Percentiles rank a stretch among this genome's conserved stretches.
Conservation (phyloP, 2,329 filamentous ascomycete species). For the Magnaporthiopsis rhizophila region DNA sequence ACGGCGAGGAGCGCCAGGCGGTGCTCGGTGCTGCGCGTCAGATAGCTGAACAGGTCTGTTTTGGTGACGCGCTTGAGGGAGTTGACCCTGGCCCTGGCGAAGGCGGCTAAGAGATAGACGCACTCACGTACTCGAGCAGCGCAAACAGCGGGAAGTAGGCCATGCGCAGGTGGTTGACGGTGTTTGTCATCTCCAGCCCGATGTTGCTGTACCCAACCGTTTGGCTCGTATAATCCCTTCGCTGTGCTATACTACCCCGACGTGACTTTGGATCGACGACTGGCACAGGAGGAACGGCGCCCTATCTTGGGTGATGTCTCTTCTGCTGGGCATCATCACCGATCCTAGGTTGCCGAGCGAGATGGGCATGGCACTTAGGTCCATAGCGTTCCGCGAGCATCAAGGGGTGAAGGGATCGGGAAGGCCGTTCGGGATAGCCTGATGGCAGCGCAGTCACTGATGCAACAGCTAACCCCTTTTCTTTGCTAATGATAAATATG, state of each 20-base stretch:
- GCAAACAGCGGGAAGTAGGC: constrained; percentile 34
- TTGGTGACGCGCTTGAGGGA: constrained; percentile 22
- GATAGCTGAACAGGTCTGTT: constrained; percentile 27
- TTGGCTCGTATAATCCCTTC: no score
- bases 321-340: no score
- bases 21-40: constrained; percentile 32
- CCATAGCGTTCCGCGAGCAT: no score
- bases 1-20: constrained; percentile 29
- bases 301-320: no score
- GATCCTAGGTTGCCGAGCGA: no score
- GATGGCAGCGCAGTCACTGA: not conserved
- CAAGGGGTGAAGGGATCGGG: no score
- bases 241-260: not conserved
- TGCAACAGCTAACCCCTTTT: not conserved
- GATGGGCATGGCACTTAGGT: no score
- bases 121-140: constrained; percentile 29
- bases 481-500: not conserved
- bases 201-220: no score
- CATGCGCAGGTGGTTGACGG: constrained; percentile 29
- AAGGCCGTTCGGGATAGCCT: not conserved
- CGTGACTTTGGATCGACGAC: not conserved
- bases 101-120: constrained; percentile 30
- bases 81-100: constrained; percentile 15
- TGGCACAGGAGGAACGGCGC: no score
- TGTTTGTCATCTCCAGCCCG: not conserved